Conservation (phyloP, 2,329 filamentous ascomycete genomes). For the Fonsecaea nubica region DNA sequence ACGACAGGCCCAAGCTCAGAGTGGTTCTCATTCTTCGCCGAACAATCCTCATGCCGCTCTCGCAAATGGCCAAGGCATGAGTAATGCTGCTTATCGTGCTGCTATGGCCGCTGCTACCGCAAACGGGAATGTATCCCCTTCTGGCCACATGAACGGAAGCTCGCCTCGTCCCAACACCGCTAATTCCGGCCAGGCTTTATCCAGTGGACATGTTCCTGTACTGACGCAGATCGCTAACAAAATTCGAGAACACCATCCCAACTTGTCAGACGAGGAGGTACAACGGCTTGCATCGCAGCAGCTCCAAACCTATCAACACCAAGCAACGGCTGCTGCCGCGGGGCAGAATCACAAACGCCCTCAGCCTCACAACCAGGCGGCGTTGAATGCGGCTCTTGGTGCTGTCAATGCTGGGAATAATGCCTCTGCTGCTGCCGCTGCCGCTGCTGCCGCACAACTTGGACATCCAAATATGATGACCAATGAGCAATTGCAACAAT, state of each 20-base stretch:
- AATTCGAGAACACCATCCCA: constrained; percentile 59
- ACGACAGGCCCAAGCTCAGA: constrained; percentile 48
- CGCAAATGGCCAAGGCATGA: constrained; percentile 49
- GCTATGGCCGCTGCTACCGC: constrained; percentile 52
- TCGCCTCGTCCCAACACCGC: constrained; percentile 56
- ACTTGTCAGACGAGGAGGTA: constrained; percentile 61
- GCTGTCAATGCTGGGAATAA: constrained; percentile 50
- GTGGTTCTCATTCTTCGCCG: constrained; percentile 54
- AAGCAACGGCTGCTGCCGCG: constrained; percentile 47
- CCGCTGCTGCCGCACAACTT: constrained; percentile 30
- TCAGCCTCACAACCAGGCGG: constrained; percentile 55
- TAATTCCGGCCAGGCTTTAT: constrained; percentile 54
- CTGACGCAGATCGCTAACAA: constrained; percentile 62
- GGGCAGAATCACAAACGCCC: constrained; percentile 39
- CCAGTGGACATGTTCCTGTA: constrained; percentile 61
- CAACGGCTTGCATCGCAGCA: constrained; percentile 60
- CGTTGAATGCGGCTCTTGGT: constrained; percentile 60
- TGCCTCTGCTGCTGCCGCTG: constrained; percentile 38
- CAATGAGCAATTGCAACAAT: constrained; percentile 57
- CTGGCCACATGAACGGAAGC: constrained; percentile 49
- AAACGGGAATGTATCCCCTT: constrained; percentile 53
- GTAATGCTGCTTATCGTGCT: constrained; percentile 53
- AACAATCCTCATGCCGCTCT: constrained; percentile 49
- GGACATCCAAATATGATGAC: constrained; percentile 51
- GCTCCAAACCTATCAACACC: constrained; percentile 52